These are phyloP conservation scores for Actinomortierella ambigua DNA, from an alignment of 371 early-diverging fungal species.

Conservation along the genomic window DNA sequence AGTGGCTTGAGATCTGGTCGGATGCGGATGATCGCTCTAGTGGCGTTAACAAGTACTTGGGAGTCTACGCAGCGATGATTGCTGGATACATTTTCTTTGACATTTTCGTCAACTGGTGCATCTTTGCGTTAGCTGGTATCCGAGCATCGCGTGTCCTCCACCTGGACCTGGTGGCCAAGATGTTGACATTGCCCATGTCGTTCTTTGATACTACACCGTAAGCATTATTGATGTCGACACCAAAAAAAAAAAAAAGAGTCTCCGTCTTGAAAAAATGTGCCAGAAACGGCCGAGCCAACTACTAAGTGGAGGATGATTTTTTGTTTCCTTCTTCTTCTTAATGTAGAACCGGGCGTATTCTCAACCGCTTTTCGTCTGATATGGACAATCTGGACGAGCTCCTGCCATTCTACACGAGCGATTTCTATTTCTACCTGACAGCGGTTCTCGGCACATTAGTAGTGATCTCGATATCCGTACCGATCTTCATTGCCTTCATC, in stretches of 20 bases:
- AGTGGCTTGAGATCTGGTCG: constrained; percentile 64
- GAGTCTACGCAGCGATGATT: constrained; percentile 23
- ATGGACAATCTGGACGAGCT: constrained; percentile 67
- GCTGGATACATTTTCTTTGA: constrained; percentile 13
- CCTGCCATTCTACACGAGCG: constrained; percentile 52
- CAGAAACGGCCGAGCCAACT: too few species aligned
- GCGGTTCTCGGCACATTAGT: constrained; percentile 34
- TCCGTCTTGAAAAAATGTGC: too few species aligned
- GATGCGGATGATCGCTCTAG: constrained; percentile 23
- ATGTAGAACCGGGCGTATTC: constrained; percentile 72
- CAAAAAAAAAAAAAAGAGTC: too few species aligned
- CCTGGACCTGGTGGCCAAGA: constrained; percentile 17
- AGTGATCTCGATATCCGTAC: constrained; percentile 34
- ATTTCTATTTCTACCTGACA: constrained; percentile 49
- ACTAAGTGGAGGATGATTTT: too few species aligned
- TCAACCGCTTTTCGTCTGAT: constrained; percentile 86
- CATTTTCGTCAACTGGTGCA: constrained; percentile 16
- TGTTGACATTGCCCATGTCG: constrained; percentile 65
- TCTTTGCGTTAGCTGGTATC: constrained; percentile 24
- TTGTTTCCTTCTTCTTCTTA: not conserved
- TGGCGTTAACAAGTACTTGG: constrained; percentile 23
- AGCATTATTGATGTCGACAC: constrained; percentile 53
- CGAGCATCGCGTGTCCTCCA: constrained; percentile 14
- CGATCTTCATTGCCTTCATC: constrained; percentile 49
- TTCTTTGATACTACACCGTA: constrained; percentile 75